Evolutionary conservation across 2,329 filamentous ascomycete genomes (phyloP).

Genomic region (Lecanosticta acicola): DNA sequence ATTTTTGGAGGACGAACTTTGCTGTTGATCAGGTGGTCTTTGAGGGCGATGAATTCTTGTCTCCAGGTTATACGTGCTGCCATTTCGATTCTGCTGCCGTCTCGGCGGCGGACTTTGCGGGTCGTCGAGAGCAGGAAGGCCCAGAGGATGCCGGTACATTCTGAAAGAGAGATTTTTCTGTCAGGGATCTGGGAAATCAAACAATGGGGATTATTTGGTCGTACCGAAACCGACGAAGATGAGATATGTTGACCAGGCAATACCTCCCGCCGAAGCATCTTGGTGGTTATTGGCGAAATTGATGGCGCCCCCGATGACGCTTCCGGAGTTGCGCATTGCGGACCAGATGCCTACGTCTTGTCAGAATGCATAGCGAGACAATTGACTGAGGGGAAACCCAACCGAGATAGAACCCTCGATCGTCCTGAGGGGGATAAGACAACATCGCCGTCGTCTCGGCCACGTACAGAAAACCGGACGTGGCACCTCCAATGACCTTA

Average conservation of each 20-base stretch:
- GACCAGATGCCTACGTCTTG: slow-evolving; percentile 31
- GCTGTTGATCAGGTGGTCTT: slow-evolving; percentile 20
- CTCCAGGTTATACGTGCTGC: slow-evolving; percentile 15
- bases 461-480: slow-evolving; percentile 28
- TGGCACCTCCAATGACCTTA: slow-evolving; percentile 21
- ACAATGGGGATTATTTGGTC: background rate
- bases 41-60: slow-evolving; percentile 23
- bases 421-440: slow-evolving; percentile 33
- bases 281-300: slow-evolving; percentile 31
- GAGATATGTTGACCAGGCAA: slow-evolving; percentile 31
- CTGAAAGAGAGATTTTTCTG: background rate
- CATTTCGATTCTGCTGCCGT: slow-evolving; percentile 24
- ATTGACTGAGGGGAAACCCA: too few relatives aligned
- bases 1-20: slow-evolving; percentile 21
- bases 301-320: slow-evolving; percentile 33
- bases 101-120: slow-evolving; percentile 23
- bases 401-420: slow-evolving; percentile 32
- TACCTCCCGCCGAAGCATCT: slow-evolving; percentile 21
- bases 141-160: slow-evolving; percentile 29
- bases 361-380: too few relatives aligned
- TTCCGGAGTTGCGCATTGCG: slow-evolving; percentile 33
- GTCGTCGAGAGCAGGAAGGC: slow-evolving; percentile 28
- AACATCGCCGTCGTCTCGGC: slow-evolving; percentile 36
- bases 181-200: too few relatives aligned
- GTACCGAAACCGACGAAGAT: slow-evolving; percentile 30